Evolutionary conservation across 495 filamentous ascomycete genomes (phyloP), one percentile per base, ranked within the genome.

Genomic region (Pyrenula massariospora): DNA sequence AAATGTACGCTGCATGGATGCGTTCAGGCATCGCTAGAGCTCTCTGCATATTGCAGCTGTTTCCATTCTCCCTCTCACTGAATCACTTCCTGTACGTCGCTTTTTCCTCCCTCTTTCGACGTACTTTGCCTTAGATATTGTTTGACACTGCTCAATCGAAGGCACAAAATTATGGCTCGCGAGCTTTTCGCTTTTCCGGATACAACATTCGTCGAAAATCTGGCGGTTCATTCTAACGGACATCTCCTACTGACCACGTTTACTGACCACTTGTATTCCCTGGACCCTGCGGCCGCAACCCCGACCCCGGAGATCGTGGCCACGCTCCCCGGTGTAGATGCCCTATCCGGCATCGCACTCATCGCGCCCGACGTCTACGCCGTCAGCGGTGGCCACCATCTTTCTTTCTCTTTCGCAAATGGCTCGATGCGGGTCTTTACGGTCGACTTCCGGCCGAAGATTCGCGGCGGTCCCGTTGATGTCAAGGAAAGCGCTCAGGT

Each of bases 161-260:
- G n/a, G n/a, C n/a, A n/a, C n/a, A n/a, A n/a, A n/a, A n/a, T n/a
- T n/a, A 42, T 42, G 31, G 31, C 31, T 15, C 31, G 31, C 31
- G 31, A 60, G 54, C 48, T 66, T 23, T 66, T 58, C 58, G 59
- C 59, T 51, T 67, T 67, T 57, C 57, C 65, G 22, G 60, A 22
- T 47, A 21, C 20, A 12, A 57, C 65, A 15, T 68, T 64, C 61
- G 58, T 76, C 56, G 74, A 77, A 49, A 77, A 77, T 62, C 65
- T 75, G 49, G 68, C 66, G 36, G 65, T 76, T 48, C 73, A 73
- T 12, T 60, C 71, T 1, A 75, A 79, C 59, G 71, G 75, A 53
- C 57, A 73, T 22, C 62, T 79, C 0, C 66, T 79, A 23, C 54
- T 74, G 24, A 77, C 73, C 12, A 61, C 67, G 10, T 64, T 68